These are phyloP conservation scores for Puccinia sorghi DNA, from an alignment of 1,284 basidiomycete genomes.

Conservation along the genomic window DNA sequence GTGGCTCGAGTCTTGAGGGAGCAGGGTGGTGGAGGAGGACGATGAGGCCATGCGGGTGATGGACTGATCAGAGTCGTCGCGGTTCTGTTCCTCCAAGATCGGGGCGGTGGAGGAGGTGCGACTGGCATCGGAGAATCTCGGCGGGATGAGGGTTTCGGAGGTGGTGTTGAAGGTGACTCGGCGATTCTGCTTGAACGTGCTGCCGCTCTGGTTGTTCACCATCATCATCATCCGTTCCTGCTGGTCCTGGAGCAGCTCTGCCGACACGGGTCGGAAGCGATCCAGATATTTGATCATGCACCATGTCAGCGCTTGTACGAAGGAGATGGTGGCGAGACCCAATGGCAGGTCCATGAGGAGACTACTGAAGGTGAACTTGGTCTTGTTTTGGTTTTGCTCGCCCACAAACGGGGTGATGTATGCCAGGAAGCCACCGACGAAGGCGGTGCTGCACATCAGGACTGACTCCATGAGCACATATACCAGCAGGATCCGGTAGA, in stretches of 20 bases:
- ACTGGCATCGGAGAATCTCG: conserved; percentile 34
- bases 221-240: conserved; percentile 34
- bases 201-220: conserved; percentile 34
- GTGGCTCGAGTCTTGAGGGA: conserved; percentile 24
- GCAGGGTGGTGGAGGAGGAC: conserved; percentile 34
- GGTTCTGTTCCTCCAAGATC: conserved; percentile 21
- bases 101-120: conserved; percentile 38
- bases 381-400: conserved; percentile 50
- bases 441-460: conserved; percentile 30
- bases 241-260: conserved; percentile 21
- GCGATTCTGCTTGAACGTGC: conserved; percentile 29
- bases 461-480: conserved; percentile 38
- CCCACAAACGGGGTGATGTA: conserved; percentile 49
- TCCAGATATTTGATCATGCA: conserved; percentile 23
- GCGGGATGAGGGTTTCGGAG: conserved; percentile 17
- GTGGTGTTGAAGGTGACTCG: conserved; percentile 47
- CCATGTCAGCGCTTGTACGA: conserved; percentile 42
- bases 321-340: conserved; percentile 43
- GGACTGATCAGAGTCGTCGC: conserved; percentile 25
- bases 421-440: conserved; percentile 46
- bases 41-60: conserved; percentile 35
- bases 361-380: conserved; percentile 42
- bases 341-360: conserved; percentile 47
- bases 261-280: conserved; percentile 22
- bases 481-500: conserved; percentile 25